A percentile compares a stretch with the other conserved stretches of the same genome.
phyloP scores from a whole-genome alignment of 1,284 basidiomycete species.

The Marasmius tenuissimus region DNA sequence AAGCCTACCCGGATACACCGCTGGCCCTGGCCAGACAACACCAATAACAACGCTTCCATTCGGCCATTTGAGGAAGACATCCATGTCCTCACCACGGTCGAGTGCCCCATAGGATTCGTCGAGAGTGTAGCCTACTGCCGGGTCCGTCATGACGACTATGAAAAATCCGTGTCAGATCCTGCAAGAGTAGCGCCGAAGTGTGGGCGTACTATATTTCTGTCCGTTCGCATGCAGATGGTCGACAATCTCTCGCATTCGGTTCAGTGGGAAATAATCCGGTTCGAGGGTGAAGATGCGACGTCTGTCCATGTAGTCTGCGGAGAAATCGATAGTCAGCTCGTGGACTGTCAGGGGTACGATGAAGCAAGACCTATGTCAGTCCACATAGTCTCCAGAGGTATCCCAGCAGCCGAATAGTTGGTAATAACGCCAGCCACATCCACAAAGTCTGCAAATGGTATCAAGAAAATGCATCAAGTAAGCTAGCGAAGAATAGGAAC shows the following conservation, averaged over 20 bases:
- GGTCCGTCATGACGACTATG: conserved; percentile 77
- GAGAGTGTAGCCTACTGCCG: conserved; percentile 59
- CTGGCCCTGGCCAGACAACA: conserved; percentile 73
- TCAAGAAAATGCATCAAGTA: not conserved
- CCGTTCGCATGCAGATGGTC: conserved; percentile 56
- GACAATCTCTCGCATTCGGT: conserved; percentile 65
- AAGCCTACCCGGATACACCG: conserved; percentile 57
- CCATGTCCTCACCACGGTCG: conserved; percentile 51
- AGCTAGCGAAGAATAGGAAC: conserved; percentile 13
- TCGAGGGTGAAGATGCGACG: conserved; percentile 71
- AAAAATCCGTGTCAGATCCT: not conserved
- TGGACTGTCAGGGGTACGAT: not conserved
- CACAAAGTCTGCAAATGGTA: conserved; percentile 46
- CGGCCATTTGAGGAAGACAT: conserved; percentile 62
- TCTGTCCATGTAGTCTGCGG: conserved; percentile 70
- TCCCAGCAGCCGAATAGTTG: conserved; percentile 57
- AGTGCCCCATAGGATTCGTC: conserved; percentile 53
- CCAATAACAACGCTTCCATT: conserved; percentile 64
- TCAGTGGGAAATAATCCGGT: conserved; percentile 64
- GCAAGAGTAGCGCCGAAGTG: not conserved
- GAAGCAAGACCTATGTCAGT: conserved; percentile 60
- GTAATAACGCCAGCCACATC: conserved; percentile 61
- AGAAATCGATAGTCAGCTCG: not conserved
- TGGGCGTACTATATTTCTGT: conserved; percentile 54
- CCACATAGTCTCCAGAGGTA: conserved; percentile 78